Evolutionary conservation across 2,329 filamentous ascomycete species (phyloP).

Genomic region (Penicillium sp.): DNA sequence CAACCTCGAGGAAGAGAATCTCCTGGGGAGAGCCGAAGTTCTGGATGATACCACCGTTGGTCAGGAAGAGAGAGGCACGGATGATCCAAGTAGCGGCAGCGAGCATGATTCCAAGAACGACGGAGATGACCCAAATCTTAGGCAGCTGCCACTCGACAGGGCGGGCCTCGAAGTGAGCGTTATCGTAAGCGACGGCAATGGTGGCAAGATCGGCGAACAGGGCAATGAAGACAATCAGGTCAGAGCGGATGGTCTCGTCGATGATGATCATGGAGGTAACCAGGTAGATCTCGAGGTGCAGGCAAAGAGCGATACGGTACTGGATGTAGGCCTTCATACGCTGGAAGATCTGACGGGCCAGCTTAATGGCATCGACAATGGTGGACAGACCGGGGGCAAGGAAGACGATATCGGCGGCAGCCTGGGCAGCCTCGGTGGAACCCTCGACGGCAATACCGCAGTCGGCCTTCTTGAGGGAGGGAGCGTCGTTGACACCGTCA

Average conservation of each 20-base stretch:
- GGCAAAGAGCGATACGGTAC: constrained; percentile 74
- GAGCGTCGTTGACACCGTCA: constrained; percentile 75
- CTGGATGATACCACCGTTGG: constrained; percentile 72
- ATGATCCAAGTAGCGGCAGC: constrained; percentile 73
- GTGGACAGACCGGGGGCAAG: constrained; percentile 72
- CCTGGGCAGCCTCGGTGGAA: constrained; percentile 72
- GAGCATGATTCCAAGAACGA: constrained; percentile 65
- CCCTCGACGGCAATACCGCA: constrained; percentile 75
- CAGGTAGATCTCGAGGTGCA: constrained; percentile 76
- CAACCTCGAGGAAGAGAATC: constrained; percentile 87
- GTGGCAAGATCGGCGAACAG: constrained; percentile 79
- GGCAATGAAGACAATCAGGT: constrained; percentile 78
- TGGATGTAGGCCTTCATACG: constrained; percentile 78
- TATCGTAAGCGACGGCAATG: constrained; percentile 78
- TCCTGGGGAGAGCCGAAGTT: constrained; percentile 75
- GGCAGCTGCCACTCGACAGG: constrained; percentile 80
- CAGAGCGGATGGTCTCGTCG: constrained; percentile 72
- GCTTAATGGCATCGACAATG: constrained; percentile 74
- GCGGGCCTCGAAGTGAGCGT: constrained; percentile 73
- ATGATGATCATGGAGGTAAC: constrained; percentile 79
- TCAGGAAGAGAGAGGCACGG: constrained; percentile 70
- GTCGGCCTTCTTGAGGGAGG: constrained; percentile 73
- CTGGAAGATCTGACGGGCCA: constrained; percentile 74
- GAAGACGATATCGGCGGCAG: constrained; percentile 75
- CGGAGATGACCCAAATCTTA: constrained; percentile 75